Evolutionary conservation across 2,329 filamentous ascomycete species (phyloP), one percentile per base, ranked within the genome.

Genomic region (Epichloe uncinata): DNA sequence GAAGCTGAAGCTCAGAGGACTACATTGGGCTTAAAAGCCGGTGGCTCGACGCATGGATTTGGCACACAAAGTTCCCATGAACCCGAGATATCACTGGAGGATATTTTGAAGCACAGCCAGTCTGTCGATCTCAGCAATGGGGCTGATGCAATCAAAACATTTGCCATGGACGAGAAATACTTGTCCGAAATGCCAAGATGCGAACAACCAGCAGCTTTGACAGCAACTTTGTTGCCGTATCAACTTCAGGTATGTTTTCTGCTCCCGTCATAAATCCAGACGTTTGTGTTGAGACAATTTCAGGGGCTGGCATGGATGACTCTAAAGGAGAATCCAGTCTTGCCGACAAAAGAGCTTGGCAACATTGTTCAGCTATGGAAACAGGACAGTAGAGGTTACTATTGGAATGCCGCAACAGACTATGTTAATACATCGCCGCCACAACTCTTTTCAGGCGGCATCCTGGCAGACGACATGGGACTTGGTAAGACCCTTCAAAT

Each of bases 401-500:
- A 73, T 87, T 55, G 86, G 82, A 52, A 91, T 81, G 52, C 66
- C 13, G 65, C 62, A 5, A 67, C 66, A 0, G 82, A 82, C 48
- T 90, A 82, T 61, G 75, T 79, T 9, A 80, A 75, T 8, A 64
- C 63, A 0, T 64, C 63, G 3, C 65, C 74, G 1, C 87, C 87
- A 0, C 64, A 69, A 1, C 73, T 95, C 20, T 79, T 86, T 6
- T 86, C 81, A 46, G 89, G 89, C 16, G 89, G 89, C 34, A 89
- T 95, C 46, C 73, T 95, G 8, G 87, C 65, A 12, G 89, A 95
- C 63, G 89, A 95, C 59, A 95, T 95, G 90, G 89, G 89, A 3
- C 68, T 95, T 5, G 89, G 89, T 22, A 95, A 95, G 69, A 95
- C 89, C 0, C 73, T 95, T 8, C 85, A 95, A 62, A 77, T 89